Conservation (phyloP, 106 monocot species). For the Gastrodia elata region DNA sequence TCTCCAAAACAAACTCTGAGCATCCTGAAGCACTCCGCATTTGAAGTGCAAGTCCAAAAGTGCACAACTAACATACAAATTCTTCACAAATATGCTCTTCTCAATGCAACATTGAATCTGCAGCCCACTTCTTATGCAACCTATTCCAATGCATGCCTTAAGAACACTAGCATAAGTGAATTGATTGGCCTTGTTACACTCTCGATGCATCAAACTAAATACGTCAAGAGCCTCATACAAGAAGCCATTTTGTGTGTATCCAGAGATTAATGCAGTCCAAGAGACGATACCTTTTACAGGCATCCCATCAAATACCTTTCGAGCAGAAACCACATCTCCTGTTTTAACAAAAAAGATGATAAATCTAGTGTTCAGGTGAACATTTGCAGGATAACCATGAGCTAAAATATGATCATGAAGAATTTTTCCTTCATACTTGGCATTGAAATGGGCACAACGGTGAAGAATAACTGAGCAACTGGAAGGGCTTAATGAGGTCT, state of each 20-base stretch:
- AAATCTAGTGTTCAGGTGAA: constrained; percentile 42
- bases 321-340: constrained; percentile 38
- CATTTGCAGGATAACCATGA: constrained; percentile 13
- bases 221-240: constrained; percentile 30
- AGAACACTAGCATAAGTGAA: constrained; percentile 60
- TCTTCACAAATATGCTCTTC: constrained; percentile 39
- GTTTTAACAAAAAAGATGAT: constrained; percentile 44
- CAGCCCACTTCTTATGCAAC: constrained; percentile 24
- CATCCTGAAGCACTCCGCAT: constrained; percentile 44
- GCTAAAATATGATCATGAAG: constrained; percentile 22
- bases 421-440: constrained; percentile 23
- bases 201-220: constrained; percentile 39
- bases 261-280: constrained; percentile 74
- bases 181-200: constrained; percentile 42
- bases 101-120: constrained; percentile 52
- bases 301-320: constrained; percentile 66
- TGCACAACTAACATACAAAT: constrained; percentile 50
- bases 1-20: constrained; percentile 29
- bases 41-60: constrained; percentile 63
- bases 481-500: neutral
- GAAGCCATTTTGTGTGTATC: constrained; percentile 37
- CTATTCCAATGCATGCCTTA: constrained; percentile 31
- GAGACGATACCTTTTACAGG: constrained; percentile 48
- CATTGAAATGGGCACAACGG: constrained; percentile 31
- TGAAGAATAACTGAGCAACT: constrained; percentile 32